phyloP scores from a whole-genome alignment of 805 yeast genomes.

The Nakazawaea peltata region DNA sequence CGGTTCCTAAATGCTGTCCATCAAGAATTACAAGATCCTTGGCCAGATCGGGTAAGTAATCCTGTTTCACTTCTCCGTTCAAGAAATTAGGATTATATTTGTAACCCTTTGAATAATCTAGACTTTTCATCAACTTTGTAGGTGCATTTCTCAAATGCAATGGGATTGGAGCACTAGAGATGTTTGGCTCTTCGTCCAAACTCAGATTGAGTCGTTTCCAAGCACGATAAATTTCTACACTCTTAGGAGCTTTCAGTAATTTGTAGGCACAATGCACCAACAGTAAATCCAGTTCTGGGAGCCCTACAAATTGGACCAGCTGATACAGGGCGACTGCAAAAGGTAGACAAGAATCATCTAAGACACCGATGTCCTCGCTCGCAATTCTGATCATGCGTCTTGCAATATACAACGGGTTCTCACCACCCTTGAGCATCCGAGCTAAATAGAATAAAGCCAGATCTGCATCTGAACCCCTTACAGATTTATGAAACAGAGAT shows the following conservation, averaged over 20 bases:
- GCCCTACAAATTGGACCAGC: constrained; percentile 82
- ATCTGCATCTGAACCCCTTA: constrained; percentile 84
- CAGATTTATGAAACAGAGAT: constrained; percentile 89
- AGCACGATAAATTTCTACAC: constrained; percentile 80
- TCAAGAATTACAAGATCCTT: constrained; percentile 41
- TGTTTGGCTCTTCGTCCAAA: constrained; percentile 47
- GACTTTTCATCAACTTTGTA: constrained; percentile 78
- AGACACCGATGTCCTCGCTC: constrained; percentile 85
- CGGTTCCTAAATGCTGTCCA: constrained; percentile 47
- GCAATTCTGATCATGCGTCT: constrained; percentile 93
- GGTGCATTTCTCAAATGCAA: constrained; percentile 92
- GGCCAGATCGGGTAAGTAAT: constrained; percentile 63
- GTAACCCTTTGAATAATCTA: constrained; percentile 80
- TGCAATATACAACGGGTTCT: constrained; percentile 83
- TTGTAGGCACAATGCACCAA: constrained; percentile 92
- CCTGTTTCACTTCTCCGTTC: constrained; percentile 68
- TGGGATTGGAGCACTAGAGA: constrained; percentile 61
- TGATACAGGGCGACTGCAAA: constrained; percentile 82
- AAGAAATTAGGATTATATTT: constrained; percentile 80
- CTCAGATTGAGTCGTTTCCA: constrained; percentile 58
- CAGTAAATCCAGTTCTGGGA: constrained; percentile 89
- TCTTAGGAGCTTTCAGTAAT: constrained; percentile 76
- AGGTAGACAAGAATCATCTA: constrained; percentile 79
- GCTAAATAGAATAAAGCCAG: constrained; percentile 85
- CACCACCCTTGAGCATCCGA: constrained; percentile 89